Evolutionary conservation across 2,329 filamentous ascomycete species (phyloP).

Genomic region (Ilyonectria robusta): DNA sequence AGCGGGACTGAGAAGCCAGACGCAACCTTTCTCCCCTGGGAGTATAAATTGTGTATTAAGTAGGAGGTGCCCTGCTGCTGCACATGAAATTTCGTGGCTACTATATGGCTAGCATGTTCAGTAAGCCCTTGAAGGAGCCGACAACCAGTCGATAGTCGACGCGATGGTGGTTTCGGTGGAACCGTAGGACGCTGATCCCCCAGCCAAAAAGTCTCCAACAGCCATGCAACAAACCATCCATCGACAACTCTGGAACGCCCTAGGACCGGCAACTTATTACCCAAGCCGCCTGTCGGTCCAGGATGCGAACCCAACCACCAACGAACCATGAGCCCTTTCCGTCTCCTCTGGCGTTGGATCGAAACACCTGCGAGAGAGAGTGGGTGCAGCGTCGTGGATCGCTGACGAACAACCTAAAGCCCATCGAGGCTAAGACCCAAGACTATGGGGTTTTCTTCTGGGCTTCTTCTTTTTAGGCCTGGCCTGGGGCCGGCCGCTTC

Average conservation of each 20-base stretch:
- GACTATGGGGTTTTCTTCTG: not conserved
- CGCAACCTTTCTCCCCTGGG: not conserved
- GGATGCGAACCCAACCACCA: conserved; percentile 5
- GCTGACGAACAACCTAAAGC: conserved; percentile 40
- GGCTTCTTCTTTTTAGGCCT: conserved; percentile 4
- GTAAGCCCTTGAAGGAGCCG: not conserved
- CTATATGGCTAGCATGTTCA: too few relatives aligned
- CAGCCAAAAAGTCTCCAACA: conserved; percentile 9
- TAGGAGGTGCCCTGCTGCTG: not conserved
- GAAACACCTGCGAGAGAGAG: conserved; percentile 11
- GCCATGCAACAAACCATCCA: conserved; percentile 13
- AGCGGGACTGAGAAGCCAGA: conserved; percentile 7
- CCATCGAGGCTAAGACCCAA: conserved; percentile 9
- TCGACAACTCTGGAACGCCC: conserved; percentile 12
- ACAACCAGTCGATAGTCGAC: not conserved
- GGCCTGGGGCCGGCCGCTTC: conserved; percentile 38
- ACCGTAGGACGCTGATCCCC: conserved; percentile 9
- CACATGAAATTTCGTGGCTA: too few relatives aligned
- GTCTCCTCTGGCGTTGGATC: conserved; percentile 6
- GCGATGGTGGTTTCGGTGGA: not conserved
- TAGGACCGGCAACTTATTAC: conserved; percentile 3
- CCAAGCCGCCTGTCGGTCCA: not conserved
- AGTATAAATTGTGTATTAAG: not conserved
- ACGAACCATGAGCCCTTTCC: conserved; percentile 1
- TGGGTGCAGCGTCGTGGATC: conserved; percentile 38